A percentile compares a stretch with the other conserved stretches of the same genome.
These are phyloP conservation scores for Cymbopogon flexuosus DNA, from an alignment of 202 grass and related monocot species.

Conservation along the genomic window DNA sequence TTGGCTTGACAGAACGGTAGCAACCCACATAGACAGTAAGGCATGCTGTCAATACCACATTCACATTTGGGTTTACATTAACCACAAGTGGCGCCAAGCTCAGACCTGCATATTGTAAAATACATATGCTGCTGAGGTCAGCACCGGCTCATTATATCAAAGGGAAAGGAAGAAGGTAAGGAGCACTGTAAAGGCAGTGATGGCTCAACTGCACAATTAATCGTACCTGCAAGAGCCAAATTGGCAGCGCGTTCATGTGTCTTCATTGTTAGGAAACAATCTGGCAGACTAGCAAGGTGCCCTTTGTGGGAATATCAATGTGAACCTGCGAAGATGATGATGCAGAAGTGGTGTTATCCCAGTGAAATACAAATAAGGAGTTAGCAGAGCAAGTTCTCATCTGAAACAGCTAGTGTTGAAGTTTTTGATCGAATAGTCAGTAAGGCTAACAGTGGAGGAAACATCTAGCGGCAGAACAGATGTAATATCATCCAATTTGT, in stretches of 20 bases:
- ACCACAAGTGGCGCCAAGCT: constrained; percentile 71
- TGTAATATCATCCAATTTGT: background rate
- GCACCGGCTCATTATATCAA: background rate
- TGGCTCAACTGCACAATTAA: background rate
- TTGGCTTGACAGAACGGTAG: constrained; percentile 82
- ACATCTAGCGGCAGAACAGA: background rate
- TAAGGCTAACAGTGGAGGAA: background rate
- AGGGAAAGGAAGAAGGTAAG: background rate
- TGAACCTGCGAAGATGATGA: background rate
- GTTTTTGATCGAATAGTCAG: background rate
- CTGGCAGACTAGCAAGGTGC: background rate
- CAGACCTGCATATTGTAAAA: constrained; percentile 47
- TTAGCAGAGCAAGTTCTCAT: background rate
- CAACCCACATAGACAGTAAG: constrained; percentile 90
- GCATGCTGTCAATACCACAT: constrained; percentile 89
- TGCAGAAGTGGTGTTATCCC: background rate
- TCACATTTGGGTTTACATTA: constrained; percentile 75
- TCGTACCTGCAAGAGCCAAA: constrained; percentile 64
- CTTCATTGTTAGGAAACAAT: constrained; percentile 38
- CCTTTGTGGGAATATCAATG: background rate
- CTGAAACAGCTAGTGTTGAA: background rate
- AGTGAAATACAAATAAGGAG: background rate
- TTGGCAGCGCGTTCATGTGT: constrained; percentile 58
- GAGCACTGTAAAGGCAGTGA: background rate
- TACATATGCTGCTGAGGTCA: background rate